A percentile compares a stretch with the other conserved stretches of the same genome.
These are phyloP conservation scores for Thymus quinquecostatus DNA, from an alignment of 257 asterid genomes.

Conservation along the genomic window DNA sequence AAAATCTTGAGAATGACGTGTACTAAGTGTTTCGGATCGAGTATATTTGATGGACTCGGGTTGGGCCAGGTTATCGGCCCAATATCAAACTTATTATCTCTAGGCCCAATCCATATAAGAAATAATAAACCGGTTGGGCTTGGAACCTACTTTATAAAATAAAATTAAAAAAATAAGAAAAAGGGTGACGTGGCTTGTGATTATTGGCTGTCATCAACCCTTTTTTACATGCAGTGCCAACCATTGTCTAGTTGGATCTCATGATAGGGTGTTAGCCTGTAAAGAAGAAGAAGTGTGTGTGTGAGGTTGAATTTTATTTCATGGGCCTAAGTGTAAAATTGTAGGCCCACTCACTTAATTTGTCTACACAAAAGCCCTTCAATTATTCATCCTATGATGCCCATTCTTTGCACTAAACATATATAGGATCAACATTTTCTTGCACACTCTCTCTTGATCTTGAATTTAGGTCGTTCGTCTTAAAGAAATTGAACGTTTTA, in stretches of 20 bases:
- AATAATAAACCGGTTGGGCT: no score
- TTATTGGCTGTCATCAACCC: constrained; percentile 20
- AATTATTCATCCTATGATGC: constrained; percentile 6
- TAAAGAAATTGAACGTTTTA: no score
- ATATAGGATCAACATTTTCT: background rate
- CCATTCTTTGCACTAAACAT: constrained; percentile 3
- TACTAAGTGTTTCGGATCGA: background rate
- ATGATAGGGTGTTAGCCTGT: constrained; percentile 22
- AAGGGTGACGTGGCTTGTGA: constrained; percentile 21
- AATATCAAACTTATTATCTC: no score
- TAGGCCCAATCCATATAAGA: no score
- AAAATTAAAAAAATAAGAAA: no score
- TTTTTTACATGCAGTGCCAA: constrained; percentile 1
- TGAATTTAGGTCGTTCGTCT: background rate
- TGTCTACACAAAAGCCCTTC: constrained; percentile 9
- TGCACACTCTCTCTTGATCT: background rate
- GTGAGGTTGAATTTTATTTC: constrained; percentile 8
- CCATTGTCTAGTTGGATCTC: constrained; percentile 1
- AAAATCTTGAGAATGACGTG: background rate
- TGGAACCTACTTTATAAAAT: no score
- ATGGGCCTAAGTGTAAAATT: constrained; percentile 26
- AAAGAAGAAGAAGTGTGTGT: constrained; percentile 17
- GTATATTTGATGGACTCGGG: background rate
- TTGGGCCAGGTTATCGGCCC: no score
- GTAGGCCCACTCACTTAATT: constrained; percentile 12